phyloP scores from a whole-genome alignment of 2,329 filamentous ascomycete species.

The Aspergillus oerlinghausenensis region DNA sequence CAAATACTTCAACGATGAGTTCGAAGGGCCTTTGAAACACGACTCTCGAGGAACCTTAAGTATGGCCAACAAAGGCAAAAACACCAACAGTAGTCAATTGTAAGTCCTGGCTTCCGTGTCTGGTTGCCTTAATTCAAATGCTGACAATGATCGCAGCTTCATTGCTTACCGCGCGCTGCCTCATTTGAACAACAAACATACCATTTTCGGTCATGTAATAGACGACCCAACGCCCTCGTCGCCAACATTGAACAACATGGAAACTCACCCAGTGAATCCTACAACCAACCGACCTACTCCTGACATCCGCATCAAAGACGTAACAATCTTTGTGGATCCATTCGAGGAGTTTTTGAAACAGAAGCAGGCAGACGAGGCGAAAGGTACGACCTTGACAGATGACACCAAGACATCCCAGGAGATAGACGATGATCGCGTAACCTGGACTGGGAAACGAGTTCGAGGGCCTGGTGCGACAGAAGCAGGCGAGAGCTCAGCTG shows the following conservation, averaged over 20 bases:
- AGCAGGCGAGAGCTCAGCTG: slow-evolving; percentile 43
- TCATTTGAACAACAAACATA: slow-evolving; percentile 92
- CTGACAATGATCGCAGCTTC: slow-evolving; percentile 50
- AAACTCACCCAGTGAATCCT: slow-evolving; percentile 68
- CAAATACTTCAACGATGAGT: slow-evolving; percentile 89
- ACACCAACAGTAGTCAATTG: slow-evolving; percentile 92
- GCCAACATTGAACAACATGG: slow-evolving; percentile 62
- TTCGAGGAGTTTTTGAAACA: slow-evolving; percentile 89
- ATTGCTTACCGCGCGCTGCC: slow-evolving; percentile 79
- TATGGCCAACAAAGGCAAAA: slow-evolving; percentile 99
- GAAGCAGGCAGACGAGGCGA: slow-evolving; percentile 59
- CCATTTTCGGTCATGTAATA: slow-evolving; percentile 86
- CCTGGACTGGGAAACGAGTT: slow-evolving; percentile 94
- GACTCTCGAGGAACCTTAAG: slow-evolving; percentile 72
- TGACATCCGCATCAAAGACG: slow-evolving; percentile 74
- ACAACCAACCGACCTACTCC: slow-evolving; percentile 68
- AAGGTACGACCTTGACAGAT: slow-evolving; percentile 16
- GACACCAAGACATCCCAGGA: slow-evolving; percentile 27
- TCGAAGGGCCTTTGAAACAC: slow-evolving; percentile 85
- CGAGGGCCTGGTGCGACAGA: slow-evolving; percentile 61
- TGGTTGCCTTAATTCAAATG: neutral
- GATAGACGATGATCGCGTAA: slow-evolving; percentile 78
- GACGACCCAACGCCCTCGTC: slow-evolving; percentile 54
- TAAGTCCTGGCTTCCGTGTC: slow-evolving; percentile 22
- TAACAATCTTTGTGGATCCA: slow-evolving; percentile 85